Evolutionary conservation across 768 basidiomycete species (phyloP).

Genomic region (Tulasnella sp.): DNA sequence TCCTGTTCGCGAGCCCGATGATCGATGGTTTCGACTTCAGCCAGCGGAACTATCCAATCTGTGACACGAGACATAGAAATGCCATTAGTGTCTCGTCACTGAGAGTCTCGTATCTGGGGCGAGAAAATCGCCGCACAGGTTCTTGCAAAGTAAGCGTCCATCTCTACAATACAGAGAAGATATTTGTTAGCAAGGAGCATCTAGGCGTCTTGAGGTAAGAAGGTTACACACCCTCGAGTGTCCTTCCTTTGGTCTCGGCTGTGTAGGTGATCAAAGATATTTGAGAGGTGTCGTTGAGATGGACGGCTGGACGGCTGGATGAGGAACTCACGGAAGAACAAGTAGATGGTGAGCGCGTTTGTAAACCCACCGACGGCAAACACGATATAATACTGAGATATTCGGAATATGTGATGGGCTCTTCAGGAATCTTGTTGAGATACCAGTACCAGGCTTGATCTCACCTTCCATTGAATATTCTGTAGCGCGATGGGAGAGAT

Average conservation of each 20-base stretch:
- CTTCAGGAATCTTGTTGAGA: background rate
- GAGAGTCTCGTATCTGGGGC: too few species aligned
- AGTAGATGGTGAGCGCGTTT: slow-evolving; percentile 5
- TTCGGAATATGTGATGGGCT: background rate
- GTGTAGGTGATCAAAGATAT: too few species aligned
- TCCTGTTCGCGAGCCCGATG: background rate
- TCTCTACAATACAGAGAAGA: background rate
- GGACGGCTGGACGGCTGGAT: background rate
- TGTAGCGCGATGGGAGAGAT: slow-evolving; percentile 11
- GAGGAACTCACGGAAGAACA: background rate
- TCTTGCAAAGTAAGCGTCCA: background rate
- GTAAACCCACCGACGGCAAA: slow-evolving; percentile 7
- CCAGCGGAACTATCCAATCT: background rate
- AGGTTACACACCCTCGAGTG: background rate
- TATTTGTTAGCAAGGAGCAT: too few species aligned
- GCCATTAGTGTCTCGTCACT: too few species aligned
- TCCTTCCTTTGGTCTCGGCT: background rate
- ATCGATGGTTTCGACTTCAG: background rate
- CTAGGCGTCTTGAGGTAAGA: too few species aligned
- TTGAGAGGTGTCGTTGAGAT: too few species aligned
- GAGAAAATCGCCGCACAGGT: too few species aligned
- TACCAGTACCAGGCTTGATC: background rate
- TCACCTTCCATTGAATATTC: slow-evolving; percentile 3
- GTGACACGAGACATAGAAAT: background rate
- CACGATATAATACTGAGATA: background rate